Evolutionary conservation across 2,329 filamentous ascomycete genomes (phyloP).

Genomic region (Karstenula rhodostoma): DNA sequence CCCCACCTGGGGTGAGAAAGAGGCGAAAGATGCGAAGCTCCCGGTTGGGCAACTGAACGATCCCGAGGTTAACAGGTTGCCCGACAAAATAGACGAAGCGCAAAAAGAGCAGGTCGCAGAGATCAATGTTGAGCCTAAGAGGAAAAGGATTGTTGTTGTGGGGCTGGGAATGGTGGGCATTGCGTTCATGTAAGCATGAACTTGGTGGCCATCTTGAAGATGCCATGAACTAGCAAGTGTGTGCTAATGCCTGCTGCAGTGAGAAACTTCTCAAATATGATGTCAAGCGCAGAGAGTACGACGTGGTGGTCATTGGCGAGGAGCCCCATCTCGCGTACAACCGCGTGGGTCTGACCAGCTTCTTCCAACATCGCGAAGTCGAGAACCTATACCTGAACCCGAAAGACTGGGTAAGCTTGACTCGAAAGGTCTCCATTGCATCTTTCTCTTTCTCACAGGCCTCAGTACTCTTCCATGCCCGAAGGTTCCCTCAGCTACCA

Average conservation of each 20-base stretch:
- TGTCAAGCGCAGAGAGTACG: conserved; percentile 75
- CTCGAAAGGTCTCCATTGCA: background rate
- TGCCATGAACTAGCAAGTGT: background rate
- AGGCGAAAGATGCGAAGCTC: conserved; percentile 38
- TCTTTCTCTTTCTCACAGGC: conserved; percentile 12
- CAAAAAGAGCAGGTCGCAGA: conserved; percentile 35
- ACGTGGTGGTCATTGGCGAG: conserved; percentile 85
- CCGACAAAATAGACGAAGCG: conserved; percentile 51
- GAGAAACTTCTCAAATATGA: conserved; percentile 91
- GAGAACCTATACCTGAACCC: conserved; percentile 91
- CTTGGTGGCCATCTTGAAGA: background rate
- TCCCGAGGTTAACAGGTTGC: conserved; percentile 55
- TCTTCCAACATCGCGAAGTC: conserved; percentile 84
- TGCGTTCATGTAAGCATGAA: conserved; percentile 76
- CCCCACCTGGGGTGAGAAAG: conserved; percentile 38
- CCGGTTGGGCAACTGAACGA: conserved; percentile 58
- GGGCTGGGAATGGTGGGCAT: conserved; percentile 93
- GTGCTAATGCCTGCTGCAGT: conserved; percentile 55
- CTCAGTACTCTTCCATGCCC: conserved; percentile 71
- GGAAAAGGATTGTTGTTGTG: conserved; percentile 80
- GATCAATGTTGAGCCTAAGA: conserved; percentile 43
- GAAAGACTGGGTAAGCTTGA: conserved; percentile 72
- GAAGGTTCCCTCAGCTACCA: conserved; percentile 76
- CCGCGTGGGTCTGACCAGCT: conserved; percentile 85
- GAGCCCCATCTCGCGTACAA: conserved; percentile 91